Base-by-base conservation (phyloP, 2,329 filamentous ascomycete genomes). In the Ascochyta koolunga region DNA sequence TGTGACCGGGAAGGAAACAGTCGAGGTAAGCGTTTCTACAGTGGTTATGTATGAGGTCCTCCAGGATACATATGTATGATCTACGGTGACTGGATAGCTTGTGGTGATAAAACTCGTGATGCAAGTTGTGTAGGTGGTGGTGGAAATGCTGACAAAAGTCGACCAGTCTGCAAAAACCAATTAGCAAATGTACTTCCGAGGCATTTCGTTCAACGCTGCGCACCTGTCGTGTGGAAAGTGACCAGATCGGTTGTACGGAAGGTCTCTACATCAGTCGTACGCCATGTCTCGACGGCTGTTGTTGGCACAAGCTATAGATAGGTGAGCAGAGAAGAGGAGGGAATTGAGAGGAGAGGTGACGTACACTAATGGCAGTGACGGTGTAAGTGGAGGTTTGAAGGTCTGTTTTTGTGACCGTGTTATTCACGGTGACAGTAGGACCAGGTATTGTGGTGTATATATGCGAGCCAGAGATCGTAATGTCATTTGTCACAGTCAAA, bases 41-140 rank as follows among this genome's bases (percentile, higher is more conserved):
- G 40, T 41, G 1, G 48, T 52, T 16, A 50, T 35, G 22, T 43
- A 44, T 0, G 48, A 27, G 2, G 62, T 60, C 6, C 40, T 31
- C 42, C 55, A 60, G 16, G 58, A 56, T 7, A 53, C 61, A 7
- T 52, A 33, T 1, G 62, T 65, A 39, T 60, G 29, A 50, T 55
- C 41, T 2, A 55, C 15, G 1, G 46, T 56, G 37, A 56, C 54
- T 3, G 54, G 54, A 11, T 48, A 52, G 22, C 54, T 60, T 2
- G 61, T 60, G 1, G 61, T 66, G 11, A 67, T 64, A 6, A 55
- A 67, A 2, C 57, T 64, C 0, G 61, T 66, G 18, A 68, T 54
- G 16, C 47, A 59, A 11, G 50, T 54, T 3, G 48, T 56, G 27
- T 52, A 56, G 1, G 54, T 51, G 2, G 59, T 66, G 3, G 56